Base-by-base conservation (phyloP, 495 filamentous ascomycete species). In the Saxispiralis lemnorum region DNA sequence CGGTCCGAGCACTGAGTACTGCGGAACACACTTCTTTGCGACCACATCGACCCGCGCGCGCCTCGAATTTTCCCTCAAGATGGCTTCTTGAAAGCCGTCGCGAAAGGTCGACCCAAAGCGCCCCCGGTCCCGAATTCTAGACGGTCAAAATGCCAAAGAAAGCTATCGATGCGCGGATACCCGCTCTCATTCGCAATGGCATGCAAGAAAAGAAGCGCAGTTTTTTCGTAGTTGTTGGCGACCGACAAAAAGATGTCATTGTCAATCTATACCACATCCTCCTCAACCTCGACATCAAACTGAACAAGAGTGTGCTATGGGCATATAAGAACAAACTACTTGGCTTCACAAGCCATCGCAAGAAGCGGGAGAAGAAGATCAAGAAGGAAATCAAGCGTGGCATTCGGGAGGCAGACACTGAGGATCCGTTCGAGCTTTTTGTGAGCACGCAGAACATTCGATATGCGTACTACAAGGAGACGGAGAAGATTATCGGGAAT, bases 391-490 rank as follows among this genome's bases (percentile, higher is more conserved):
- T 99, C 65, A 96, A 93, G 66, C 75, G 85, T 47, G 92, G 92
- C 15, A 86, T 86, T 43, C 71, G 89, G 48, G 92, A 99, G 59
- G 73, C 81, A n/a, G 94, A 99, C 60, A 75, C 78, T 36, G 86
- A 95, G 55, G 92, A 96, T 55, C 82, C 92, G 0, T 99, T 99
- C 65, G 92, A 99, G 66, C 71, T 96, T 48, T 99, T 99, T 65
- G 79, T 99, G 58, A 86, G 83, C 15, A 75, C 94, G 43, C 81
- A 94, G 62, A 85, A 94, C 58, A 93, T 99, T 53, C 83, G 92
- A 51, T 99, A 96, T 73, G 83, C 88, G 32, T 99, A 93, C 70
- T 99, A 99, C 68, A 99, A 99, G 64, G 92, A 99, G 63, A 96
- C 92, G n/a, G 92, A 99, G 47, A 94, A 93, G 67, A 96, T 99